Evolutionary conservation across 176 grass and related monocot species (phyloP).

Genomic region (Panicum miliaceum): DNA sequence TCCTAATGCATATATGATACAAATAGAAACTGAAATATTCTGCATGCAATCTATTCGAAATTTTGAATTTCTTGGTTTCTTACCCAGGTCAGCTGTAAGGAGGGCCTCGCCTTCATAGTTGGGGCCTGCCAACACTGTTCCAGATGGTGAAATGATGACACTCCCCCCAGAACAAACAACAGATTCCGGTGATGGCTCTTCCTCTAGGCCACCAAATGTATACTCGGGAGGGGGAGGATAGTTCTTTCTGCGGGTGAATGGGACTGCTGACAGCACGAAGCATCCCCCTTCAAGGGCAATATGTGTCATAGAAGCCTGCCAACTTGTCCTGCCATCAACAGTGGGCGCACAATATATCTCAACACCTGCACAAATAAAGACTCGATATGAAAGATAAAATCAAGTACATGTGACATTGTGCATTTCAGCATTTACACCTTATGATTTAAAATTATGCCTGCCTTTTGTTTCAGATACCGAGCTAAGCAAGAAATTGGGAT

Average conservation of each 20-base stretch:
- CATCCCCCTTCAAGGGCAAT: slow-evolving; percentile 95
- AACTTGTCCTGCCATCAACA: slow-evolving; percentile 60
- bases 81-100: slow-evolving; percentile 91
- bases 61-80: neutral
- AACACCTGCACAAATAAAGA: slow-evolving; percentile 62
- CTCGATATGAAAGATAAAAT: slow-evolving; percentile 24
- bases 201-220: slow-evolving; percentile 62
- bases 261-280: slow-evolving; percentile 83
- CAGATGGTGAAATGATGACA: slow-evolving; percentile 84
- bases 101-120: slow-evolving; percentile 93
- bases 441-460: neutral
- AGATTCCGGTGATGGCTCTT: slow-evolving; percentile 79
- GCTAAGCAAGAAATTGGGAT: slow-evolving; percentile 24
- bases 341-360: slow-evolving; percentile 97
- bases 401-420: slow-evolving; percentile 17
- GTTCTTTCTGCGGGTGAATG: slow-evolving; percentile 71
- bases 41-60: neutral
- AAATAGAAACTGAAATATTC: neutral
- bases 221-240: slow-evolving; percentile 82
- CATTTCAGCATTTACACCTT: slow-evolving; percentile 26
- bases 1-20: neutral
- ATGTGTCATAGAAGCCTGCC: slow-evolving; percentile 86
- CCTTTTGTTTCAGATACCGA: neutral
- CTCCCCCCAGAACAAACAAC: slow-evolving; percentile 82
- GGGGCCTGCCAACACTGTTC: slow-evolving; percentile 77